Conservation (phyloP, 495 filamentous ascomycete genomes). For the Penicillium antarcticum region DNA sequence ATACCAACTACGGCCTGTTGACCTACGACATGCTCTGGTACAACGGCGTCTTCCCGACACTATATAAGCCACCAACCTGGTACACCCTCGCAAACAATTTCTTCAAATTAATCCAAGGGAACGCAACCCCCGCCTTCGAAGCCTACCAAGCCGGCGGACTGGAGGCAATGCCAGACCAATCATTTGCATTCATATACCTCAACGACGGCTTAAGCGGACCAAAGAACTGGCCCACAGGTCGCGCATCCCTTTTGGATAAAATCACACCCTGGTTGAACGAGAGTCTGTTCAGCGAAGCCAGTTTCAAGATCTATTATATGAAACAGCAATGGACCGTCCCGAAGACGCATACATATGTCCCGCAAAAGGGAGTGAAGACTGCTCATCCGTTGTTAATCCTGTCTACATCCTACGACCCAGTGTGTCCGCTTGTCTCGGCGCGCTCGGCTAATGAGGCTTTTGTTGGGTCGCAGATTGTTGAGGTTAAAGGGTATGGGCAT, state of each 20-base stretch:
- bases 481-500: conserved; percentile 43
- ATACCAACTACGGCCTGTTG: conserved; percentile 32
- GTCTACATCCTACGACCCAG: conserved; percentile 41
- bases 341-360: conserved; percentile 34
- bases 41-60: conserved; percentile 32
- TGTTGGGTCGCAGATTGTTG: conserved; percentile 34
- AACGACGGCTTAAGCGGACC: conserved; percentile 9
- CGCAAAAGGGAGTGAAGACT: conserved; percentile 27
- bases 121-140: conserved; percentile 37
- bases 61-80: conserved; percentile 37
- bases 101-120: conserved; percentile 33
- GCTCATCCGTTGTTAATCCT: conserved; percentile 39
- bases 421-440: conserved; percentile 41
- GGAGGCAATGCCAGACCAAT: not conserved
- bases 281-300: conserved; percentile 6
- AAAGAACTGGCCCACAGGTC: conserved; percentile 3
- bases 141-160: conserved; percentile 24
- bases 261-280: conserved; percentile 7
- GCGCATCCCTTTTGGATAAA: not conserved
- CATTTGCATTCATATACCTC: not conserved
- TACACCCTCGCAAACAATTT: conserved; percentile 30
- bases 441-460: conserved; percentile 35
- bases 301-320: conserved; percentile 26
- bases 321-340: conserved; percentile 38
- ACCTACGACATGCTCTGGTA: conserved; percentile 31